Evolutionary conservation across 306 rosid genomes (phyloP).

Genomic region (Castanea mollissima): DNA sequence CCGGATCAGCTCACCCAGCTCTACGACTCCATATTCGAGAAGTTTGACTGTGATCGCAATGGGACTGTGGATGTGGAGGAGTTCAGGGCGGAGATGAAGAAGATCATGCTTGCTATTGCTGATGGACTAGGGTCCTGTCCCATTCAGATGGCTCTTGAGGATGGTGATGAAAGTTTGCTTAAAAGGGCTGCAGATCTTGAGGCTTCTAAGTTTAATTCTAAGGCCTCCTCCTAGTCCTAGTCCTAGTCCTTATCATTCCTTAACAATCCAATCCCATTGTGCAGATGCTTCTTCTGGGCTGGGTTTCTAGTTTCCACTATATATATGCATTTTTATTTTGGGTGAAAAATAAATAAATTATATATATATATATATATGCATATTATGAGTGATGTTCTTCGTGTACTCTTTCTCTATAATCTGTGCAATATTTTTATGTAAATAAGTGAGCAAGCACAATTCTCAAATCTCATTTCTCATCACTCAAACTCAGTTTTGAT

Average conservation of each 20-base stretch:
- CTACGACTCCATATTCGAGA: constrained; percentile 76
- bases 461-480: too few relatives aligned
- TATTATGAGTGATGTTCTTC: too few relatives aligned
- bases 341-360: too few relatives aligned
- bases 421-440: too few relatives aligned
- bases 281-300: background rate
- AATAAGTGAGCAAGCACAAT: too few relatives aligned
- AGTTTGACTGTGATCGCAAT: constrained; percentile 60
- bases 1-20: constrained; percentile 60
- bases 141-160: constrained; percentile 80
- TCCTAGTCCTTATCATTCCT: background rate
- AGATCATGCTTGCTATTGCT: constrained; percentile 78
- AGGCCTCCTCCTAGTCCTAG: constrained; percentile 11
- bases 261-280: background rate
- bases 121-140: constrained; percentile 81
- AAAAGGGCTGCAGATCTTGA: constrained; percentile 87
- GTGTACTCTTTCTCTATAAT: too few relatives aligned
- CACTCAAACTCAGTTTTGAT: too few relatives aligned
- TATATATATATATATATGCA: too few relatives aligned
- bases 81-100: constrained; percentile 77
- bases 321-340: too few relatives aligned
- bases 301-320: too few relatives aligned
- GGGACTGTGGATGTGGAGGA: constrained; percentile 61
- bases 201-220: constrained; percentile 49
- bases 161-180: constrained; percentile 46